These are phyloP conservation scores for Yarrowia bubula DNA, from an alignment of 805 yeast species.

Conservation along the genomic window DNA sequence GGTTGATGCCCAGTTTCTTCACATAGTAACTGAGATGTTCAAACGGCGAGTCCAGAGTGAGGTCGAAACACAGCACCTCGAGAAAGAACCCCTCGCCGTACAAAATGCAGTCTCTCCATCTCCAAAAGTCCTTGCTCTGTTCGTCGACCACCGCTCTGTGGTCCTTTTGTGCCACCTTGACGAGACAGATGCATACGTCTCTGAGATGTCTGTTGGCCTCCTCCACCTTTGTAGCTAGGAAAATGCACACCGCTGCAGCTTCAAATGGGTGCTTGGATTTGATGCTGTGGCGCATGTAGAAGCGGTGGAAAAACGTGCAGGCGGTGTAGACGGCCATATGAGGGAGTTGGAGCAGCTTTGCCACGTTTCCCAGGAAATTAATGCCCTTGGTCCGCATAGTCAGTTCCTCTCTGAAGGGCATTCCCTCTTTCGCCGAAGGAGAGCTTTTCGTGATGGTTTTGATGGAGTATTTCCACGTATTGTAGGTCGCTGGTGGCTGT, in stretches of 20 bases:
- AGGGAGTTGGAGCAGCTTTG: constrained; percentile 47
- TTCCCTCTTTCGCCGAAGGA: constrained; percentile 41
- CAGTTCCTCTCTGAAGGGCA: constrained; percentile 44
- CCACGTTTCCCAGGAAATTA: constrained; percentile 47
- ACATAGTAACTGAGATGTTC: constrained; percentile 30
- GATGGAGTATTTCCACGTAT: constrained; percentile 24
- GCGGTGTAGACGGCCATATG: constrained; percentile 51
- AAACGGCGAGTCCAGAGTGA: constrained; percentile 46
- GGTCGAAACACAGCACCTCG: constrained; percentile 50
- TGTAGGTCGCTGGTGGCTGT: not conserved
- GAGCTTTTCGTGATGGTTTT: constrained; percentile 35
- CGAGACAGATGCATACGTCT: constrained; percentile 52
- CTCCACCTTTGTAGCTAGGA: constrained; percentile 54
- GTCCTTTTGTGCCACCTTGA: constrained; percentile 48
- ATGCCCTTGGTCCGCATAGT: constrained; percentile 49
- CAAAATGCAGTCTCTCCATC: constrained; percentile 50
- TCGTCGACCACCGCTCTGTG: constrained; percentile 44
- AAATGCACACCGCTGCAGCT: constrained; percentile 50
- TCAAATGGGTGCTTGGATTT: constrained; percentile 49
- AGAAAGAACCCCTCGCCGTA: constrained; percentile 48
- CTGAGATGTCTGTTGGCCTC: constrained; percentile 50
- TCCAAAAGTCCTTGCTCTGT: constrained; percentile 49
- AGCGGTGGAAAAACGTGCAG: constrained; percentile 49
- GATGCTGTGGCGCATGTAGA: constrained; percentile 49
- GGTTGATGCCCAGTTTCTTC: constrained; percentile 32